phyloP scores from a whole-genome alignment of 306 rosid species.

The Cotoneaster glaucophyllus region DNA sequence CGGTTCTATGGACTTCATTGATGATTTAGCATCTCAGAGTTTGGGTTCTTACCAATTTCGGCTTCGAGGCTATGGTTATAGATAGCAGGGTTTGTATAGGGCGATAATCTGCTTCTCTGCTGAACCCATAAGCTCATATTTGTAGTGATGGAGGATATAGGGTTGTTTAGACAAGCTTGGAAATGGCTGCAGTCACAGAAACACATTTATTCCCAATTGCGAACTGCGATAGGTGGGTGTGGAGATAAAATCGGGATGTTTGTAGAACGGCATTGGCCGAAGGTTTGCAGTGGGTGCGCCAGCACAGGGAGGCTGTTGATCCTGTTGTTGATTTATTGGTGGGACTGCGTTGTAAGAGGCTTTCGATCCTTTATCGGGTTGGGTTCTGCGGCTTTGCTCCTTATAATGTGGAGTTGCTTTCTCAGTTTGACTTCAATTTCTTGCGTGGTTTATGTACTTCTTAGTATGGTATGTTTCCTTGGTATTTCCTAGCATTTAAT shows the following conservation, averaged over 20 bases:
- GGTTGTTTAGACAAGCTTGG: slow-evolving; percentile 79
- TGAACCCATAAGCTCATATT: neutral
- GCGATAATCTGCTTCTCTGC: neutral
- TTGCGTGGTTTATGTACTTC: slow-evolving; percentile 82
- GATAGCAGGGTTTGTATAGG: slow-evolving; percentile 21
- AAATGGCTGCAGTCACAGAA: slow-evolving; percentile 74
- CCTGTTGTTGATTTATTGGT: slow-evolving; percentile 57
- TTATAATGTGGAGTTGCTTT: slow-evolving; percentile 94
- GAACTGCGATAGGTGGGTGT: slow-evolving; percentile 31
- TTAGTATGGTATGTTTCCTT: slow-evolving; percentile 64
- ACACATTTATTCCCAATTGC: slow-evolving; percentile 43
- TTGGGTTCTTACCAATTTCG: neutral
- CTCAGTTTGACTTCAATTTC: slow-evolving; percentile 86
- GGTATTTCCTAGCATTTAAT: neutral
- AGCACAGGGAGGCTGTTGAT: slow-evolving; percentile 44
- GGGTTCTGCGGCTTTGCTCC: slow-evolving; percentile 77
- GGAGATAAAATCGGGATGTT: slow-evolving; percentile 45
- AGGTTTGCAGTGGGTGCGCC: slow-evolving; percentile 58
- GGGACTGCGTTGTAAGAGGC: slow-evolving; percentile 67
- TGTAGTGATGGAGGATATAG: slow-evolving; percentile 75
- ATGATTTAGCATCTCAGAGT: slow-evolving; percentile 27
- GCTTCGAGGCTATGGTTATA: slow-evolving; percentile 28
- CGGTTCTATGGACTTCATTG: slow-evolving; percentile 43
- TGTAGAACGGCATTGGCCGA: slow-evolving; percentile 81
- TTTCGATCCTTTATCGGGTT: slow-evolving; percentile 55